phyloP scores from a whole-genome alignment of 2,329 filamentous ascomycete species.

The Fusarium virguliforme region DNA sequence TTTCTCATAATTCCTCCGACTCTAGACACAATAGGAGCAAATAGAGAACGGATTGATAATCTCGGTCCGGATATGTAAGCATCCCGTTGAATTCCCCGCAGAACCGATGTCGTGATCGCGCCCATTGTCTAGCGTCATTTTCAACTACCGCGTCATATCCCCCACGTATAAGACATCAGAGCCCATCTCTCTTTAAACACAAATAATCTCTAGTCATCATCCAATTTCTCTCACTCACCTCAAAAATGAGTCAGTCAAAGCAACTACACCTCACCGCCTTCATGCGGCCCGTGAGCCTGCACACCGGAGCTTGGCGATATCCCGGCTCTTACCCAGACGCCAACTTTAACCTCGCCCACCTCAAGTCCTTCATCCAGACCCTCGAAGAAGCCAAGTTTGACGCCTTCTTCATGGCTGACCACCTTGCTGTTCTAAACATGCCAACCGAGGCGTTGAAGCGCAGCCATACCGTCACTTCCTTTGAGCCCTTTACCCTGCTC shows the following conservation, averaged over 20 bases:
- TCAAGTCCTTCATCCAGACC: slow-evolving; percentile 69
- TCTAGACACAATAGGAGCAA: not conserved
- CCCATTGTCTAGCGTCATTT: slow-evolving; percentile 34
- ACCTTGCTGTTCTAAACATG: slow-evolving; percentile 70
- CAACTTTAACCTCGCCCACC: slow-evolving; percentile 71
- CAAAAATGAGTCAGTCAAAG: slow-evolving; percentile 47
- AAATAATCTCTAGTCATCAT: not conserved
- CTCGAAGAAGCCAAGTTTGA: slow-evolving; percentile 70
- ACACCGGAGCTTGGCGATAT: slow-evolving; percentile 72
- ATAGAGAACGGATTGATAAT: slow-evolving; percentile 8
- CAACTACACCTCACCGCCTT: slow-evolving; percentile 71
- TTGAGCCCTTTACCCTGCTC: slow-evolving; percentile 70
- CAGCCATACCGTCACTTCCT: slow-evolving; percentile 72
- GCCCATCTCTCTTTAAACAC: not conserved
- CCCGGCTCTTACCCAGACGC: slow-evolving; percentile 69
- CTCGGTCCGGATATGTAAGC: slow-evolving; percentile 14
- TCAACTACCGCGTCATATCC: not conserved
- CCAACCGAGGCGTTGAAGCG: slow-evolving; percentile 70
- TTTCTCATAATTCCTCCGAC: not conserved
- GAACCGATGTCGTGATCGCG: slow-evolving; percentile 43
- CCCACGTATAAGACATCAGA: not conserved
- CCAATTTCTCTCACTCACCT: not conserved
- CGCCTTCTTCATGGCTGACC: slow-evolving; percentile 72
- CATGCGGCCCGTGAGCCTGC: slow-evolving; percentile 71
- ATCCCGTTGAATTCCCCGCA: slow-evolving; percentile 22